Percentiles rank a stretch among this genome's conserved stretches.
Conservation (phyloP, 345 rosid genomes). For the Murraya paniculata region DNA sequence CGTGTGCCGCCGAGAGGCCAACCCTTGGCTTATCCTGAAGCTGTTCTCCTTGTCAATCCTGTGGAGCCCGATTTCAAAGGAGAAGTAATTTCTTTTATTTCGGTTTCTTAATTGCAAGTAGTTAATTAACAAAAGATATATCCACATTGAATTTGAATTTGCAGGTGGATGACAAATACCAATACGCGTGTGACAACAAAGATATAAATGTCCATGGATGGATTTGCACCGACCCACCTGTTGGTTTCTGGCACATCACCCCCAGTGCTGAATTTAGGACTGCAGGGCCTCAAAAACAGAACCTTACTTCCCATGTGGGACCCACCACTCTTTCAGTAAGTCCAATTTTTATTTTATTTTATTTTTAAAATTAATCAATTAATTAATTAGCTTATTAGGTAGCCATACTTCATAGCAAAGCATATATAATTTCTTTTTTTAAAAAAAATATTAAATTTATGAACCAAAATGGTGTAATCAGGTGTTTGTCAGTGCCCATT, state of each 20-base stretch:
- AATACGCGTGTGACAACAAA: slow-evolving; percentile 74
- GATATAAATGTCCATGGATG: slow-evolving; percentile 81
- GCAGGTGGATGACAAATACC: slow-evolving; percentile 93
- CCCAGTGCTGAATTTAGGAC: slow-evolving; percentile 85
- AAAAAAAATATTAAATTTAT: neutral
- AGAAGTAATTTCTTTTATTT: slow-evolving; percentile 28
- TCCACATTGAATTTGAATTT: neutral
- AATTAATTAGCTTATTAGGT: too few relatives aligned
- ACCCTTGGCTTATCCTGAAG: slow-evolving; percentile 46
- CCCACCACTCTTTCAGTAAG: slow-evolving; percentile 77
- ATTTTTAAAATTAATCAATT: neutral
- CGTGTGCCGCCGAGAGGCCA: slow-evolving; percentile 39
- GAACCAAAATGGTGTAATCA: slow-evolving; percentile 20
- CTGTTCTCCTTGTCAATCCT: slow-evolving; percentile 52
- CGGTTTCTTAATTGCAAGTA: too few relatives aligned
- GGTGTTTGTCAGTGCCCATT: slow-evolving; percentile 87
- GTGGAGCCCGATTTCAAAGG: slow-evolving; percentile 41
- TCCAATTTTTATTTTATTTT: neutral
- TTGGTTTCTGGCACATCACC: slow-evolving; percentile 92
- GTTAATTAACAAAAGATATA: too few relatives aligned
- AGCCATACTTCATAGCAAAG: too few relatives aligned
- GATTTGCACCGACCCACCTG: slow-evolving; percentile 59
- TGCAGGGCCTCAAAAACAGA: slow-evolving; percentile 82
- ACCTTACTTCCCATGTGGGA: slow-evolving; percentile 87
- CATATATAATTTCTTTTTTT: too few relatives aligned